phyloP scores from a whole-genome alignment of 768 basidiomycete genomes.

The Amanita fuliginea region DNA sequence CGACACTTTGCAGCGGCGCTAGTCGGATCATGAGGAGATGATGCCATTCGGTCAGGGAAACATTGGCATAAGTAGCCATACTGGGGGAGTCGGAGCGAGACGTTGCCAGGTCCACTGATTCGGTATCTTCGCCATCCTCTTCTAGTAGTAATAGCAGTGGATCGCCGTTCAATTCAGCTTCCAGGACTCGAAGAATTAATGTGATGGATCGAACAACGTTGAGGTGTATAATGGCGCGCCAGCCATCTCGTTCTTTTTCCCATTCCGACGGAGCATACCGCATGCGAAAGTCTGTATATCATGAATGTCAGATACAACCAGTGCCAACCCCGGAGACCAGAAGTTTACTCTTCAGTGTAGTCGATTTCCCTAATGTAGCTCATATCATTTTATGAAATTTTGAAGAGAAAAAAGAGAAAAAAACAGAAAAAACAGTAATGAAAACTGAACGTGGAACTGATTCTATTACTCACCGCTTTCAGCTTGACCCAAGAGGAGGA shows the following conservation, averaged over 20 bases:
- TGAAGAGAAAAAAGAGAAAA: neutral
- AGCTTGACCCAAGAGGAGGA: constrained; percentile 52
- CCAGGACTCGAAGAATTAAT: constrained; percentile 50
- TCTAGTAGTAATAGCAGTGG: neutral
- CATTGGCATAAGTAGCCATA: too few relatives aligned
- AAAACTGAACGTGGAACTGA: too few relatives aligned
- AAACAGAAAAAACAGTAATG: too few relatives aligned
- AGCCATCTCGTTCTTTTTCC: constrained; percentile 58
- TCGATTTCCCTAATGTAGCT: constrained; percentile 57
- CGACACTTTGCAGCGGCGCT: constrained; percentile 48
- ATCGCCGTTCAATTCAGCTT: constrained; percentile 38
- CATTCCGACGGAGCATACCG: constrained; percentile 52
- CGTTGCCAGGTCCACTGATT: too few relatives aligned
- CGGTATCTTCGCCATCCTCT: constrained; percentile 1
- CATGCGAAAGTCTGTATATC: constrained; percentile 55
- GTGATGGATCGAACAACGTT: constrained; percentile 69
- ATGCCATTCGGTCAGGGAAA: constrained; percentile 38
- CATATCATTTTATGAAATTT: too few relatives aligned
- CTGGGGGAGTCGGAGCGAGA: too few relatives aligned
- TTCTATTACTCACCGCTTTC: constrained; percentile 55
- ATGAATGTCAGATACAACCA: neutral
- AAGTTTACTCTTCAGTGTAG: constrained; percentile 49
- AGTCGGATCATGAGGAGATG: constrained; percentile 48
- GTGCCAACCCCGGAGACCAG: neutral
- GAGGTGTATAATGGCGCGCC: constrained; percentile 70